Conservation (phyloP, 495 filamentous ascomycete species). For the Aspergillus mulundensis region DNA sequence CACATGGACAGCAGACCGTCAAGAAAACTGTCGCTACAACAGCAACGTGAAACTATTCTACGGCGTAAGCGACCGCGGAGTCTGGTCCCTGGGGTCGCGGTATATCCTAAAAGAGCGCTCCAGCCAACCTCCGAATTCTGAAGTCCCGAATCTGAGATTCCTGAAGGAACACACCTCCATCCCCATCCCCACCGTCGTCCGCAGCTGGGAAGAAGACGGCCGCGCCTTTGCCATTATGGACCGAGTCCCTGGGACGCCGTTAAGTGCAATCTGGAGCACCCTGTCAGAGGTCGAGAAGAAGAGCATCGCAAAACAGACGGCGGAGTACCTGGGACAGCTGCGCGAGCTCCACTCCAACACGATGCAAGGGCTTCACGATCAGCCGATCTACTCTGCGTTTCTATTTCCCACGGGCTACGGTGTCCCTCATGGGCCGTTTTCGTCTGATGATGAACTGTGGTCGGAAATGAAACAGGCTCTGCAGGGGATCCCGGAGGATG, state of each 20-base stretch:
- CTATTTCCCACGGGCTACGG: neutral
- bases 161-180: slow-evolving; percentile 21
- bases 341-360: slow-evolving; percentile 22
- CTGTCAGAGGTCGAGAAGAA: slow-evolving; percentile 21
- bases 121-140: neutral
- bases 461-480: slow-evolving; percentile 22
- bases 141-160: slow-evolving; percentile 19
- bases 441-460: slow-evolving; percentile 30
- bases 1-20: slow-evolving; percentile 21
- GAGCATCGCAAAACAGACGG: slow-evolving; percentile 28
- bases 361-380: slow-evolving; percentile 21
- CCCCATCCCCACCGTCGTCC: slow-evolving; percentile 16
- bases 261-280: slow-evolving; percentile 20
- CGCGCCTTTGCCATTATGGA: slow-evolving; percentile 10
- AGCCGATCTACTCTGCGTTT: neutral
- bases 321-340: slow-evolving; percentile 27
- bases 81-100: slow-evolving; percentile 31
- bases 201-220: slow-evolving; percentile 7
- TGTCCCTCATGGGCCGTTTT: slow-evolving; percentile 22
- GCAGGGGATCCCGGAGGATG: slow-evolving; percentile 16
- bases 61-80: slow-evolving; percentile 24
- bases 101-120: slow-evolving; percentile 26
- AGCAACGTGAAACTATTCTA: slow-evolving; percentile 36
- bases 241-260: slow-evolving; percentile 21
- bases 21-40: slow-evolving; percentile 25